Evolutionary conservation across 805 yeast species (phyloP).

Genomic region (Wickerhamiella domercqiae): DNA sequence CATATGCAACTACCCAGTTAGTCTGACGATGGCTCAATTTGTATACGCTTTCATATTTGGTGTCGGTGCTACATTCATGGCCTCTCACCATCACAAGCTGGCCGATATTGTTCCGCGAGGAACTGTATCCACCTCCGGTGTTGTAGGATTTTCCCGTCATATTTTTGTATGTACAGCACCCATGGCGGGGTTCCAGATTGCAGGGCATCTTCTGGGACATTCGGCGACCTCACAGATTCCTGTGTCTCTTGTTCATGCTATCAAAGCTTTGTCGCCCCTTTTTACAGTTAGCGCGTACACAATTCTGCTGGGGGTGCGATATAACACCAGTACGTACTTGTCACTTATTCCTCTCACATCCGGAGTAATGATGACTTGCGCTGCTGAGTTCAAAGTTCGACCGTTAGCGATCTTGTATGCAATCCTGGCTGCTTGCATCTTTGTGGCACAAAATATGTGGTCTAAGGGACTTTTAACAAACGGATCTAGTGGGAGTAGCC

Average conservation of each 20-base stretch:
- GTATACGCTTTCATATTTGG: slow-evolving; percentile 47
- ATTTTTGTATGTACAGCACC: slow-evolving; percentile 46
- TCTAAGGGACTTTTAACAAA: slow-evolving; percentile 64
- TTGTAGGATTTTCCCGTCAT: slow-evolving; percentile 18
- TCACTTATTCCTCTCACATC: slow-evolving; percentile 63
- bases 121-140: slow-evolving; percentile 17
- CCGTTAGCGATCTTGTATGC: slow-evolving; percentile 57
- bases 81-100: slow-evolving; percentile 22
- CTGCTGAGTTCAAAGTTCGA: slow-evolving; percentile 30
- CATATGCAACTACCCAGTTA: slow-evolving; percentile 64
- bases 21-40: slow-evolving; percentile 80
- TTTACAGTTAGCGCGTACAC: slow-evolving; percentile 73
- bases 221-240: slow-evolving; percentile 86
- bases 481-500: slow-evolving; percentile 13
- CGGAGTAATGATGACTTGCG: slow-evolving; percentile 64
- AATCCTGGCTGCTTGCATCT: slow-evolving; percentile 49
- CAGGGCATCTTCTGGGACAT: slow-evolving; percentile 83
- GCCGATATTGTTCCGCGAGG: slow-evolving; percentile 26
- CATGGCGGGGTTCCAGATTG: slow-evolving; percentile 86
- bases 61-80: slow-evolving; percentile 27
- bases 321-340: slow-evolving; percentile 51
- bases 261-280: slow-evolving; percentile 82
- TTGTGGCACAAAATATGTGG: slow-evolving; percentile 76
- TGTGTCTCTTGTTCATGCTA: slow-evolving; percentile 87
- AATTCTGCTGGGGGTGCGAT: slow-evolving; percentile 40